These are phyloP conservation scores for Candida loeiensis DNA, from an alignment of 805 yeast genomes.

Conservation along the genomic window DNA sequence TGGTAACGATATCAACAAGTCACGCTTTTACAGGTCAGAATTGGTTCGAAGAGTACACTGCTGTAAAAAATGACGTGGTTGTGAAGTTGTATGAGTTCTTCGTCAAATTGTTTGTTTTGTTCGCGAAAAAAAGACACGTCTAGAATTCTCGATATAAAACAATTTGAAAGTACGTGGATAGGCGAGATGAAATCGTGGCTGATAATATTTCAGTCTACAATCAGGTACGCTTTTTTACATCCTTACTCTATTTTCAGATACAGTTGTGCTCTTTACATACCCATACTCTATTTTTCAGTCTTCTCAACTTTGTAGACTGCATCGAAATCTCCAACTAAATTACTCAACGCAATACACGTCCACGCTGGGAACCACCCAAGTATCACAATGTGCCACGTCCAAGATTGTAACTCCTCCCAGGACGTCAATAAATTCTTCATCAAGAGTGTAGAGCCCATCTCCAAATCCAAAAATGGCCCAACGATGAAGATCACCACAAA, in stretches of 20 bases:
- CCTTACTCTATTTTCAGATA: not conserved
- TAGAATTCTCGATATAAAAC: not conserved
- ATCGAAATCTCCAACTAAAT: conserved; percentile 24
- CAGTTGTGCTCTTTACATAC: too few relatives aligned
- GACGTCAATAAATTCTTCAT: conserved; percentile 55
- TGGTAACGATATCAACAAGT: too few relatives aligned
- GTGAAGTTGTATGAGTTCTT: not conserved
- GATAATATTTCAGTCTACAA: not conserved
- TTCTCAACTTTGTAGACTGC: too few relatives aligned
- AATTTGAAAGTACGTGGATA: not conserved
- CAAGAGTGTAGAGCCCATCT: conserved; percentile 36
- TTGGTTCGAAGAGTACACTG: too few relatives aligned
- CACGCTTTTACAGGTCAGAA: too few relatives aligned
- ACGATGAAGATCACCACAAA: conserved; percentile 27
- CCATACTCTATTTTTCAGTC: too few relatives aligned
- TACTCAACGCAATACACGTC: conserved; percentile 40
- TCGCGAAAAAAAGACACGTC: conserved; percentile 10
- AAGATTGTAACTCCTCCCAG: conserved; percentile 67
- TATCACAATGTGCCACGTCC: conserved; percentile 79
- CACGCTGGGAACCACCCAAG: conserved; percentile 85
- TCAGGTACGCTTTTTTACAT: not conserved
- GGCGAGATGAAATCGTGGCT: not conserved
- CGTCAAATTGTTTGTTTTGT: conserved; percentile 8
- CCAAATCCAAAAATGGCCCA: conserved; percentile 27
- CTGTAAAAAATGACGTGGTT: too few relatives aligned